Conservation (phyloP, 2,329 filamentous ascomycete species). For the Botryotinia globosa region DNA sequence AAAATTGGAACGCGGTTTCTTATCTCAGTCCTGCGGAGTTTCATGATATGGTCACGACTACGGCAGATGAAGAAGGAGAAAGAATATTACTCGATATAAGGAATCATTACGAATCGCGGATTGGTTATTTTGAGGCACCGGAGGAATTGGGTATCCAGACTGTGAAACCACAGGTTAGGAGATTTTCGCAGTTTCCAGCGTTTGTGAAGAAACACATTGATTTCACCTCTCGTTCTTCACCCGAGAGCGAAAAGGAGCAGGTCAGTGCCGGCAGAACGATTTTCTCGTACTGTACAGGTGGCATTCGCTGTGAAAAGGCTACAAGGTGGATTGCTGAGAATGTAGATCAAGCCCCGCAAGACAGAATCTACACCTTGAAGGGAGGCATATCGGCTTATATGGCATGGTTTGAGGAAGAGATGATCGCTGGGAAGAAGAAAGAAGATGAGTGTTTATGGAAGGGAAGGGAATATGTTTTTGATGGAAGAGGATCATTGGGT, state of each 20-base stretch:
- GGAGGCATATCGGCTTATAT: constrained; percentile 39
- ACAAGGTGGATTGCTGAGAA: constrained; percentile 36
- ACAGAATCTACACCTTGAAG: constrained; percentile 35
- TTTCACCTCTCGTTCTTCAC: background rate
- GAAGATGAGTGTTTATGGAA: constrained; percentile 35
- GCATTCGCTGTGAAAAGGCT: constrained; percentile 39
- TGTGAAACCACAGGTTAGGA: constrained; percentile 34
- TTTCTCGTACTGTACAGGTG: constrained; percentile 39
- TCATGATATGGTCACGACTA: constrained; percentile 25
- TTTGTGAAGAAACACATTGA: constrained; percentile 34
- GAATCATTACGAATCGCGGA: constrained; percentile 39
- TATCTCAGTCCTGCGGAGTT: constrained; percentile 34
- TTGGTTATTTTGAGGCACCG: constrained; percentile 38
- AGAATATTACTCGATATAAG: constrained; percentile 36
- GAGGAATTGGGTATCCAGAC: constrained; percentile 31
- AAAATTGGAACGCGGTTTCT: constrained; percentile 33
- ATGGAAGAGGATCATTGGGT: constrained; percentile 36
- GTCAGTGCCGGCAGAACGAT: constrained; percentile 27
- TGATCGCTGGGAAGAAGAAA: constrained; percentile 31
- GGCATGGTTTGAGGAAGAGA: constrained; percentile 39
- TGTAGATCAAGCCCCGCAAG: constrained; percentile 25
- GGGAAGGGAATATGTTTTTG: constrained; percentile 39
- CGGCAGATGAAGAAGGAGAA: background rate
- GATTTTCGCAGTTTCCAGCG: constrained; percentile 38
- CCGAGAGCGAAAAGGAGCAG: background rate